These are phyloP conservation scores for Xylariaceae sp. DNA, from an alignment of 2,329 filamentous ascomycete genomes.

Conservation along the genomic window DNA sequence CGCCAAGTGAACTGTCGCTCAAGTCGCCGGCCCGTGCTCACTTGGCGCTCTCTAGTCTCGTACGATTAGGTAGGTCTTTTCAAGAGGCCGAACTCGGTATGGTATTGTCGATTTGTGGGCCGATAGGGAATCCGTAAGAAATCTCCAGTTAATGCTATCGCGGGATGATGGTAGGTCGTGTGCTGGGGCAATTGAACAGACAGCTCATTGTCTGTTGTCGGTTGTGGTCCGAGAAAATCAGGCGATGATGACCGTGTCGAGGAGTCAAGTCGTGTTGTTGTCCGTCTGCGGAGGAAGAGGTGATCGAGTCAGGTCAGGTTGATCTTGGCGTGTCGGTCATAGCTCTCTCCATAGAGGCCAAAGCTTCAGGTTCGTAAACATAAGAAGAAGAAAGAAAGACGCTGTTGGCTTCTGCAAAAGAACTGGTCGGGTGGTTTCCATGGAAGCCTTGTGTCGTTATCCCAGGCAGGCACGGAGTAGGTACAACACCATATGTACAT, in stretches of 20 bases:
- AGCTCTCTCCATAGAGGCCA: background rate
- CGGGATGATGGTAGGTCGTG: conserved; percentile 32
- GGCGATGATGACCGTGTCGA: conserved; percentile 5
- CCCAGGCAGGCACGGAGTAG: background rate
- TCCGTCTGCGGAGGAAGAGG: conserved; percentile 2
- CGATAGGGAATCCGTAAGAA: background rate
- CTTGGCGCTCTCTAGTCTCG: conserved; percentile 5
- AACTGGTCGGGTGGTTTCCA: background rate
- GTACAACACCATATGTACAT: background rate
- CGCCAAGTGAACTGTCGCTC: background rate
- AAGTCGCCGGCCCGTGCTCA: background rate
- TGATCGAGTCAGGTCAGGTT: background rate
- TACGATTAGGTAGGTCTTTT: background rate
- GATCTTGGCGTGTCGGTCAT: conserved; percentile 9
- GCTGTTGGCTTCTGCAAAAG: background rate
- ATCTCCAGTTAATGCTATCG: conserved; percentile 27
- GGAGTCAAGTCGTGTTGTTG: conserved; percentile 3
- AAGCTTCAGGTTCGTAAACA: background rate
- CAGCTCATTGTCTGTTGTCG: conserved; percentile 26
- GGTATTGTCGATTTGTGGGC: background rate
- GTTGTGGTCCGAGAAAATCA: conserved; percentile 13
- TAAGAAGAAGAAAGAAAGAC: background rate
- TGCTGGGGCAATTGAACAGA: conserved; percentile 23
- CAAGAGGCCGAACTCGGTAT: background rate
- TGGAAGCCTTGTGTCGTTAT: background rate